These are phyloP conservation scores for Drechslerella stenobrocha DNA, from an alignment of 2,329 filamentous ascomycete species.

Conservation along the genomic window DNA sequence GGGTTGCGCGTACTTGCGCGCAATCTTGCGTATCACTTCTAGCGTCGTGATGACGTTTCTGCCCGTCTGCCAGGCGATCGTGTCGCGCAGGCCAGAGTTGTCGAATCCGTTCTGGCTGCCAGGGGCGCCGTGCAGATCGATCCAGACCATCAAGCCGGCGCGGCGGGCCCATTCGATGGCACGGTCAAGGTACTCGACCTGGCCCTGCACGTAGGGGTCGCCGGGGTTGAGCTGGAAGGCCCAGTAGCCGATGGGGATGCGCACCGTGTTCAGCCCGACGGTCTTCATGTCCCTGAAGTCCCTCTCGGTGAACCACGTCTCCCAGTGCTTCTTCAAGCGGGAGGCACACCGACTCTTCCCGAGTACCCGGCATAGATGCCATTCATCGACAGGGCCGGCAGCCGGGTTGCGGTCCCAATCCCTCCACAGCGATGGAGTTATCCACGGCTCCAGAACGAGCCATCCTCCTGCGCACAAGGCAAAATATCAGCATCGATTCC, in stretches of 20 bases:
- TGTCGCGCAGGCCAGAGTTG: slow-evolving; percentile 62
- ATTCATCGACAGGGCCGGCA: slow-evolving; percentile 63
- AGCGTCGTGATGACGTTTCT: slow-evolving; percentile 61
- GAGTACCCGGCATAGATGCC: slow-evolving; percentile 60
- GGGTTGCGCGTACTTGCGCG: slow-evolving; percentile 62
- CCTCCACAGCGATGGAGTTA: slow-evolving; percentile 63
- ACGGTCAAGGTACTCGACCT: slow-evolving; percentile 63
- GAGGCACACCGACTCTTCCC: slow-evolving; percentile 59
- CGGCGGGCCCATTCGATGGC: slow-evolving; percentile 65
- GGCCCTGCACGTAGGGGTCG: slow-evolving; percentile 67
- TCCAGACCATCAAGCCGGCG: slow-evolving; percentile 66
- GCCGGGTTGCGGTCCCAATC: slow-evolving; percentile 54
- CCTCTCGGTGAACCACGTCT: slow-evolving; percentile 62
- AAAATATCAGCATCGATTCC: background rate
- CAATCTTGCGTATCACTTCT: slow-evolving; percentile 63
- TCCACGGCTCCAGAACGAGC: slow-evolving; percentile 58
- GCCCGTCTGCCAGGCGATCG: slow-evolving; percentile 57
- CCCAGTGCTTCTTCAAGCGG: slow-evolving; percentile 63
- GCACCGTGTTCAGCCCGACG: slow-evolving; percentile 65
- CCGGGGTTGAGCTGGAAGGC: slow-evolving; percentile 61
- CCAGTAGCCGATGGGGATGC: slow-evolving; percentile 71
- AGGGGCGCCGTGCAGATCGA: slow-evolving; percentile 66
- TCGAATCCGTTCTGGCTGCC: slow-evolving; percentile 60
- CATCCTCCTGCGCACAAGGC: slow-evolving; percentile 54
- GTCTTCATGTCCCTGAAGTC: slow-evolving; percentile 64